Conservation (phyloP, 1,284 basidiomycete genomes). For the Cryptococcus jaspeensis region DNA sequence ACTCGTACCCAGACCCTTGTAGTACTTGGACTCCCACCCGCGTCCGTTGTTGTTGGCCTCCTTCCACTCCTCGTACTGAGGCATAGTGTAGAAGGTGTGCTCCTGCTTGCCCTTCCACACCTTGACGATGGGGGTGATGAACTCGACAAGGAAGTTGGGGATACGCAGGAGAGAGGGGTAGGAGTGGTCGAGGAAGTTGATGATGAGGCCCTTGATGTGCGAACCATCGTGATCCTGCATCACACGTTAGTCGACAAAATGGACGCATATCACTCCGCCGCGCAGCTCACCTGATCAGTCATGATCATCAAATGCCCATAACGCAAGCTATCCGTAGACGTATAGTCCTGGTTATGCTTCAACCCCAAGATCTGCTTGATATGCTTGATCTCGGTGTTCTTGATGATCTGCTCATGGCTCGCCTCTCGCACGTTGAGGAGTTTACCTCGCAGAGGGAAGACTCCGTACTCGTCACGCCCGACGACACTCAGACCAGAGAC, state of each 20-base stretch:
- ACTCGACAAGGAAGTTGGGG: slow-evolving; percentile 93
- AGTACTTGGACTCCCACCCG: slow-evolving; percentile 93
- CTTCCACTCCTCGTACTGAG: slow-evolving; percentile 93
- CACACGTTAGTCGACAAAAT: slow-evolving; percentile 2
- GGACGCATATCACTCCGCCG: neutral
- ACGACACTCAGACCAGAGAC: slow-evolving; percentile 93
- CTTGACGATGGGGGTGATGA: slow-evolving; percentile 97
- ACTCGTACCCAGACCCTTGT: slow-evolving; percentile 98
- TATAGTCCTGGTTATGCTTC: slow-evolving; percentile 90
- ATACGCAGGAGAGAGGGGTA: slow-evolving; percentile 92
- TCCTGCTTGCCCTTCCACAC: slow-evolving; percentile 79
- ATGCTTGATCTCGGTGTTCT: slow-evolving; percentile 94
- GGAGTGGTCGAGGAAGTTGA: slow-evolving; percentile 98
- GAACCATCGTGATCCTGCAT: slow-evolving; percentile 98
- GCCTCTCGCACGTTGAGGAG: slow-evolving; percentile 97
- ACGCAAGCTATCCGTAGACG: slow-evolving; percentile 67
- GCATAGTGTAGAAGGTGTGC: slow-evolving; percentile 93
- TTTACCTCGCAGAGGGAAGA: slow-evolving; percentile 97
- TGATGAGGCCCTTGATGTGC: slow-evolving; percentile 97
- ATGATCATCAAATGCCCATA: slow-evolving; percentile 99
- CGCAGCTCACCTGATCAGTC: slow-evolving; percentile 83
- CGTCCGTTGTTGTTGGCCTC: slow-evolving; percentile 73
- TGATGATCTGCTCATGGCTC: slow-evolving; percentile 92
- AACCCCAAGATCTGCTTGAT: slow-evolving; percentile 98
- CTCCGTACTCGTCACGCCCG: slow-evolving; percentile 94